Evolutionary conservation across 345 rosid species (phyloP).

Genomic region (Citrus maxima): DNA sequence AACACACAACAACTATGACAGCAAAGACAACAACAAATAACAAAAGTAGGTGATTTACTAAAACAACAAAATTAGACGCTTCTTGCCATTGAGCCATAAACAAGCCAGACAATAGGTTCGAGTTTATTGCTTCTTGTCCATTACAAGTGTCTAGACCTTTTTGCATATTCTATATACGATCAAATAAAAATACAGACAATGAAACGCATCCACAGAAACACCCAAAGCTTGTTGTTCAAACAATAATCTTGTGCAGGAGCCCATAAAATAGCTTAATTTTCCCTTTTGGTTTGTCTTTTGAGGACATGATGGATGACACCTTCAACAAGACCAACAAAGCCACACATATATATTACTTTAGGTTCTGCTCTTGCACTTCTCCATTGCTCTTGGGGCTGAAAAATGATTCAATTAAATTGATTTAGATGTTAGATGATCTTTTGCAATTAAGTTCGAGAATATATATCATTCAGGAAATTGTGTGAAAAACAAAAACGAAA

Average conservation of each 20-base stretch:
- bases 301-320: not conserved
- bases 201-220: conserved; percentile 6
- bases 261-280: not conserved
- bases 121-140: conserved; percentile 47
- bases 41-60: conserved; percentile 25
- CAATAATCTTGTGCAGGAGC: not conserved
- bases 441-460: not conserved
- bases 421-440: not conserved
- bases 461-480: not conserved
- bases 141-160: conserved; percentile 39
- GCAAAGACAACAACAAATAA: conserved; percentile 18
- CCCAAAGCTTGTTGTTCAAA: not conserved
- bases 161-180: conserved; percentile 43
- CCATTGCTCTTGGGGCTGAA: conserved; percentile 63
- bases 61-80: conserved; percentile 4
- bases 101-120: conserved; percentile 35
- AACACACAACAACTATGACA: conserved; percentile 35
- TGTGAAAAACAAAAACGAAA: not conserved
- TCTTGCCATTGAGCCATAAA: conserved; percentile 31
- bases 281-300: not conserved
- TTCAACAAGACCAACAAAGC: not conserved
- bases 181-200: conserved; percentile 28
- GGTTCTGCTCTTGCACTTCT: conserved; percentile 60
- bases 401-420: not conserved
- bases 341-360: conserved; percentile 14